phyloP scores from a whole-genome alignment of 805 yeast species.

The Groenewaldozyma tartarivorans region DNA sequence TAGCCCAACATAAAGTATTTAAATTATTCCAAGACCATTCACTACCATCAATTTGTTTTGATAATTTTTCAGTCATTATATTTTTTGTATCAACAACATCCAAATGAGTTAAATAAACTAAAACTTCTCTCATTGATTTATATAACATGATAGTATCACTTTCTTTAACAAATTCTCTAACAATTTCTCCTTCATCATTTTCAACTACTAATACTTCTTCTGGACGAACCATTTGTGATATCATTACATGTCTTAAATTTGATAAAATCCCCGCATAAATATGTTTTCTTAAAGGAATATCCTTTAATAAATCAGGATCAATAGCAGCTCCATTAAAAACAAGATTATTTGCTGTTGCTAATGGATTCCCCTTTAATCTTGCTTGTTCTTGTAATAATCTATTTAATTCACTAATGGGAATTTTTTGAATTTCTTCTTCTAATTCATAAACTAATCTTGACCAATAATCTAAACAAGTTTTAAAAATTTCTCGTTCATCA shows the following conservation, averaged over 20 bases:
- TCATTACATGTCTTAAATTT: conserved; percentile 80
- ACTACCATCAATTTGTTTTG: conserved; percentile 86
- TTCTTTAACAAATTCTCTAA: conserved; percentile 92
- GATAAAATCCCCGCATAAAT: conserved; percentile 71
- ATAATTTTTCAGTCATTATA: conserved; percentile 86
- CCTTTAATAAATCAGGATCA: conserved; percentile 68
- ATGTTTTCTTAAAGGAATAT: conserved; percentile 78
- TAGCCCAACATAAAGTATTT: conserved; percentile 98
- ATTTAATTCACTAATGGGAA: conserved; percentile 56
- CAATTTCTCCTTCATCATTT: conserved; percentile 98
- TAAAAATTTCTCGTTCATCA: conserved; percentile 92
- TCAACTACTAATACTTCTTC: conserved; percentile 96
- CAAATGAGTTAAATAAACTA: conserved; percentile 90
- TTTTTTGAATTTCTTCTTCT: conserved; percentile 73
- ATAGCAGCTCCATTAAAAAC: conserved; percentile 48
- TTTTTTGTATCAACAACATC: conserved; percentile 90
- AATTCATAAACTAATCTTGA: conserved; percentile 70
- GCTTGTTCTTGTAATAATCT: neutral
- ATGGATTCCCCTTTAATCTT: conserved; percentile 41
- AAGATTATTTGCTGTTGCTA: conserved; percentile 50
- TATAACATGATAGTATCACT: conserved; percentile 93
- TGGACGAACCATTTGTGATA: conserved; percentile 96
- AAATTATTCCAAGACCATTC: conserved; percentile 99
- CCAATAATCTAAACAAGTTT: conserved; percentile 95
- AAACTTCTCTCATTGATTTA: conserved; percentile 90